Evolutionary conservation across 768 basidiomycete species (phyloP).

Genomic region (Boletus pseudo-olivaceus): DNA sequence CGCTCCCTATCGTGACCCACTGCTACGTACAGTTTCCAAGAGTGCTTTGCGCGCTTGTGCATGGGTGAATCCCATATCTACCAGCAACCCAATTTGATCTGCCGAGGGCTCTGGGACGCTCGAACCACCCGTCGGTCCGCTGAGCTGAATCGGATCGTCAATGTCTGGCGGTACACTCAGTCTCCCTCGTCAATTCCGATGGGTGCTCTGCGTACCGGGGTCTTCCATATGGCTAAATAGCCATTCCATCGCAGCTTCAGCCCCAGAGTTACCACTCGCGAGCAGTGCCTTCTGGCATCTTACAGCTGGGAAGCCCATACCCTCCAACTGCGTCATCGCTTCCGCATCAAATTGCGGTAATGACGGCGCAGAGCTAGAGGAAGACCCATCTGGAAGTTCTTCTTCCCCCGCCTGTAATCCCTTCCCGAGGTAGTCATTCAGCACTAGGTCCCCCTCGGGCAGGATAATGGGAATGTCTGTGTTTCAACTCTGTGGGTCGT

Average conservation of each 20-base stretch:
- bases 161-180: constrained; percentile 57
- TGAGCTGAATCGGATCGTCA: constrained; percentile 63
- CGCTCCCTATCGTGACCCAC: neutral
- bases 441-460: constrained; percentile 55
- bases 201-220: constrained; percentile 49
- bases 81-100: constrained; percentile 70
- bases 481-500: neutral
- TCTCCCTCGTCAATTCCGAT: neutral
- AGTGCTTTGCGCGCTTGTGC: constrained; percentile 86
- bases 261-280: constrained; percentile 74
- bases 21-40: constrained; percentile 67
- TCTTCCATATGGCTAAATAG: constrained; percentile 95
- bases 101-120: constrained; percentile 53
- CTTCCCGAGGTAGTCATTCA: constrained; percentile 62
- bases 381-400: constrained; percentile 58
- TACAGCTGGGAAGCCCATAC: constrained; percentile 86
- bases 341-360: constrained; percentile 69
- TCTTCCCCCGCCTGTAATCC: constrained; percentile 71
- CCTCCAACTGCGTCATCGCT: constrained; percentile 73
- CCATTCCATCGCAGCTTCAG: constrained; percentile 93
- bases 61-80: constrained; percentile 89
- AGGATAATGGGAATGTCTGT: constrained; percentile 83
- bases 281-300: constrained; percentile 89
- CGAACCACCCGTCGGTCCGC: constrained; percentile 2
- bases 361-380: constrained; percentile 33